Evolutionary conservation across 257 asterid species (phyloP).

Genomic region (Solanum virginianum): DNA sequence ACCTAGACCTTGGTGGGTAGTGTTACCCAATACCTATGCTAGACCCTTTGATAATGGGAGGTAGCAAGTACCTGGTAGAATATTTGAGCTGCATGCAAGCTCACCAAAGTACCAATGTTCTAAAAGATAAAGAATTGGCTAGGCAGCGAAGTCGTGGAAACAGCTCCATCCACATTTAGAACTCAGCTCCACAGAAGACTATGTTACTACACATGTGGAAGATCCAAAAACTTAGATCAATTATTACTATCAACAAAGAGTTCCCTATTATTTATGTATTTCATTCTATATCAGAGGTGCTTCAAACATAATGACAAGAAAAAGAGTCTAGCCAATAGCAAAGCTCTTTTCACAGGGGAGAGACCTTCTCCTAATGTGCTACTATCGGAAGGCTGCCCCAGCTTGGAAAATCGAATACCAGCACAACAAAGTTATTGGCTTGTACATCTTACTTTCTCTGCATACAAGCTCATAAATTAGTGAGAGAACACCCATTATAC

Average conservation of each 20-base stretch:
- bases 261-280: neutral
- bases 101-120: neutral
- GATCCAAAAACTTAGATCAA: neutral
- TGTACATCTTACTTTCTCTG: neutral
- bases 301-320: neutral
- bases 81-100: neutral
- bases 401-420: neutral
- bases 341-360: neutral
- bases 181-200: neutral
- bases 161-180: neutral
- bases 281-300: neutral
- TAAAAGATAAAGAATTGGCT: neutral
- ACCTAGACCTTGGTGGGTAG: neutral
- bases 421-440: neutral
- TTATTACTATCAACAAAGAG: neutral
- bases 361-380: neutral
- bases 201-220: neutral
- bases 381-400: neutral
- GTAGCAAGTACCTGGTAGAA: neutral
- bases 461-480: neutral
- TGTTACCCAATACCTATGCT: neutral
- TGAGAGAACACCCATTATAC: neutral
- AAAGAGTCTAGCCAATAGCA: neutral
- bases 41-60: neutral
- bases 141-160: neutral